These are phyloP conservation scores for Penicillium brasilianum DNA, from an alignment of 2,329 filamentous ascomycete species.

Conservation along the genomic window DNA sequence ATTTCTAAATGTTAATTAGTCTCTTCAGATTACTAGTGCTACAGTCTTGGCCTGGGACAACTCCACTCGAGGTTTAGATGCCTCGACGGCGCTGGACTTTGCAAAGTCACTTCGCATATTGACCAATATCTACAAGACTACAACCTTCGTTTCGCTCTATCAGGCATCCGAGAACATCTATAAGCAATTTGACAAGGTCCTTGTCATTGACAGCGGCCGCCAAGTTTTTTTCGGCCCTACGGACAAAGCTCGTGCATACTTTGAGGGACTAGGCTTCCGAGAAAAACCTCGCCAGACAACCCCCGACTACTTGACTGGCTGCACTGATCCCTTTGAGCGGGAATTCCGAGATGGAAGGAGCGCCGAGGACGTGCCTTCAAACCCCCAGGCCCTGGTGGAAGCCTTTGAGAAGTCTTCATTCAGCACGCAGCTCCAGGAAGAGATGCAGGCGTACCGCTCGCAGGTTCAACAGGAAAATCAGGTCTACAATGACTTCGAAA, in stretches of 20 bases:
- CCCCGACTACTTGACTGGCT: constrained; percentile 80
- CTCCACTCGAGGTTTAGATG: constrained; percentile 70
- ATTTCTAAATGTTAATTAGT: not conserved
- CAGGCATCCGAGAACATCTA: constrained; percentile 85
- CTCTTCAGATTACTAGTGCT: constrained; percentile 60
- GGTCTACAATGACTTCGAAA: constrained; percentile 75
- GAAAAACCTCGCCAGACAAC: constrained; percentile 78
- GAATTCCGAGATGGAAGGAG: constrained; percentile 73
- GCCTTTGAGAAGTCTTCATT: constrained; percentile 72
- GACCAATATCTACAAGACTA: constrained; percentile 82
- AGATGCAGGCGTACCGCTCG: constrained; percentile 73
- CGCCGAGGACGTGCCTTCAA: constrained; percentile 69
- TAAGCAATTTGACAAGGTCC: constrained; percentile 78
- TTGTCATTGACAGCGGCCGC: constrained; percentile 76
- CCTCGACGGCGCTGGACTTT: constrained; percentile 70
- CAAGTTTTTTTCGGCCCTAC: constrained; percentile 78
- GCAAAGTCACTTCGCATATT: constrained; percentile 74
- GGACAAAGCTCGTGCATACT: constrained; percentile 71
- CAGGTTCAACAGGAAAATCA: constrained; percentile 67
- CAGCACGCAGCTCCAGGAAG: constrained; percentile 61
- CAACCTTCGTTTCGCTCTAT: constrained; percentile 84
- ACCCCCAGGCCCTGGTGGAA: constrained; percentile 67
- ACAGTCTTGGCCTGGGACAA: constrained; percentile 79
- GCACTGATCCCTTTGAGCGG: constrained; percentile 82
- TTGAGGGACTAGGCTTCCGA: constrained; percentile 76